A percentile compares a stretch with the other conserved stretches of the same genome.
phyloP scores from a whole-genome alignment of 2,329 filamentous ascomycete species.

The Mollisia scopiformis region DNA sequence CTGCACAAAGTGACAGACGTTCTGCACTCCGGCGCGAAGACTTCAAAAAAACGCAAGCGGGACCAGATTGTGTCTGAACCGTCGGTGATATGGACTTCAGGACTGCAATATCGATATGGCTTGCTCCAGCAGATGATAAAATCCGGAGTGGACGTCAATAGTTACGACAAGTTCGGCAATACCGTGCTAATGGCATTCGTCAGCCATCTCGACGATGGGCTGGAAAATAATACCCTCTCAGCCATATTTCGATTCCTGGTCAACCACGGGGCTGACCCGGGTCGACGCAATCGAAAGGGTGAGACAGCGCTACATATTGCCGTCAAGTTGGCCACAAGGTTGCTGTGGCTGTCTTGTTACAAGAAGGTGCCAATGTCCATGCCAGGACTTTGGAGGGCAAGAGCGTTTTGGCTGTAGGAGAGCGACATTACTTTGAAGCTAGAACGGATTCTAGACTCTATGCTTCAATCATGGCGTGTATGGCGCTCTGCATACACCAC shows the following conservation, averaged over 20 bases:
- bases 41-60: conserved; percentile 6
- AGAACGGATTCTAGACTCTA: conserved; percentile 18
- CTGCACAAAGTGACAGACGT: not conserved
- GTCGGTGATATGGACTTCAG: not conserved
- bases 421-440: conserved; percentile 18
- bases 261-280: conserved; percentile 15
- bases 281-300: conserved; percentile 20
- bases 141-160: conserved; percentile 17
- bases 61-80: not conserved
- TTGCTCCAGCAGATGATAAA: conserved; percentile 10
- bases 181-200: conserved; percentile 23
- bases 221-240: conserved; percentile 19
- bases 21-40: not conserved
- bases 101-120: conserved; percentile 14
- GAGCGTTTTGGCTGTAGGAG: conserved; percentile 17
- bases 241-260: conserved; percentile 18
- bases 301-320: conserved; percentile 26
- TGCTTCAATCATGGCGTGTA: conserved; percentile 25
- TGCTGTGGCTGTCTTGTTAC: conserved; percentile 16
- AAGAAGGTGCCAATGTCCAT: conserved; percentile 18
- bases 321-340: conserved; percentile 21
- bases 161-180: conserved; percentile 19
- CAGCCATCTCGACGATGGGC: conserved; percentile 16
- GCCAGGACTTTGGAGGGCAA: conserved; percentile 14
- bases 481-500: conserved; percentile 21